Evolutionary conservation across 116 monocot species (phyloP).

Genomic region (Zostera marina): DNA sequence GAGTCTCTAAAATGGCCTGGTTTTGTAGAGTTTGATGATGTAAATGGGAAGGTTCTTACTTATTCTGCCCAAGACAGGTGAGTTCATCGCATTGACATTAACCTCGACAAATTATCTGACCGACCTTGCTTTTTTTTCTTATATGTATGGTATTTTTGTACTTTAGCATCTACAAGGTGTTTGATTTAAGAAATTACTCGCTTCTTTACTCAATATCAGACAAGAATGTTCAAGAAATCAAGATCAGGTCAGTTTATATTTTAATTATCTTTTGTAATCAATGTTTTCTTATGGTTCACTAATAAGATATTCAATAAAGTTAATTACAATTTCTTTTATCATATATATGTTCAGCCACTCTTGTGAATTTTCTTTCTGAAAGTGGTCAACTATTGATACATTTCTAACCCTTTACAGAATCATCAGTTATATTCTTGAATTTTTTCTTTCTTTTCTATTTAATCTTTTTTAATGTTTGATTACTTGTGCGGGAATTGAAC

Average conservation of each 20-base stretch:
- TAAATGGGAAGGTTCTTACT: slow-evolving; percentile 79
- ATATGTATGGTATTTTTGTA: neutral
- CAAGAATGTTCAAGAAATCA: slow-evolving; percentile 74
- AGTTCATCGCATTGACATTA: neutral
- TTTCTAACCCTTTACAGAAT: no score
- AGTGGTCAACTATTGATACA: no score
- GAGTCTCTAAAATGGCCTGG: slow-evolving; percentile 83
- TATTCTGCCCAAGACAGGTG: slow-evolving; percentile 77
- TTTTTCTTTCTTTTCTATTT: no score
- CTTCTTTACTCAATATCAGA: slow-evolving; percentile 73
- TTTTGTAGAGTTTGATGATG: slow-evolving; percentile 90
- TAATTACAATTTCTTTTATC: no score
- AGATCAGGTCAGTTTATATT: slow-evolving; percentile 48
- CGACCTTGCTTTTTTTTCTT: neutral
- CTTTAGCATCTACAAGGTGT: slow-evolving; percentile 76
- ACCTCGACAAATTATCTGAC: neutral
- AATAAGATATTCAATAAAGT: no score
- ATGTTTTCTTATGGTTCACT: no score
- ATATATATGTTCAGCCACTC: no score
- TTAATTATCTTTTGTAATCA: no score
- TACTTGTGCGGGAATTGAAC: no score
- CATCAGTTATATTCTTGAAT: no score
- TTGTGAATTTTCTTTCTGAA: no score
- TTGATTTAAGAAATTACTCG: slow-evolving; percentile 74
- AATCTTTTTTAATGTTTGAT: no score